Evolutionary conservation across 805 yeast genomes (phyloP).

Genomic region (Candida adriatica): DNA sequence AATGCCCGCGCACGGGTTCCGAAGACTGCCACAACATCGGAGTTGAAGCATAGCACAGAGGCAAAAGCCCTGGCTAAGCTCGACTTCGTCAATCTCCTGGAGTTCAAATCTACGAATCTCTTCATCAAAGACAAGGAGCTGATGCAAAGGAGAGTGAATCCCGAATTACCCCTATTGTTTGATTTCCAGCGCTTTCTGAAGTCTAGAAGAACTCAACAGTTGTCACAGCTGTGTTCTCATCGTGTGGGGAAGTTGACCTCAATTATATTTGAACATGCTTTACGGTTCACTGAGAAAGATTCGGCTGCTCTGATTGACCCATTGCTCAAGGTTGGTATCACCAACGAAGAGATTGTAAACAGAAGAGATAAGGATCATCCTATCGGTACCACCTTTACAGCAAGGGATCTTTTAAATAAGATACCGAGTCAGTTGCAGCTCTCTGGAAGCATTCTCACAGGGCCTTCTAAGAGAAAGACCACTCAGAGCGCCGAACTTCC

Average conservation of each 20-base stretch:
- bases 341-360: constrained; percentile 37
- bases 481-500: neutral
- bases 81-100: constrained; percentile 31
- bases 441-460: constrained; percentile 37
- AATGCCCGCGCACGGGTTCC: constrained; percentile 34
- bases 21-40: constrained; percentile 36
- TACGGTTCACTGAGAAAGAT: constrained; percentile 50
- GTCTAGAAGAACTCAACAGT: constrained; percentile 54
- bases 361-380: constrained; percentile 25
- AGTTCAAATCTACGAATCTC: constrained; percentile 24
- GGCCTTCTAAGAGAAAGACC: constrained; percentile 29
- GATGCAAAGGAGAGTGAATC: constrained; percentile 37
- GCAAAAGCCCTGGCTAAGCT: constrained; percentile 46
- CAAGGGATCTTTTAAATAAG: constrained; percentile 34
- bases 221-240: constrained; percentile 55
- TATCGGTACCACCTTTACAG: constrained; percentile 29
- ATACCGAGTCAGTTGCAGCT: constrained; percentile 38
- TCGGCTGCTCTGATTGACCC: constrained; percentile 38
- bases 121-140: constrained; percentile 28
- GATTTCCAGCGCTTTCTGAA: constrained; percentile 64
- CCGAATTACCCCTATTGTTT: constrained; percentile 47
- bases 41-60: constrained; percentile 49
- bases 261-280: constrained; percentile 50
- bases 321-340: constrained; percentile 39
- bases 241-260: constrained; percentile 67